Evolutionary conservation across 139 green algal species (phyloP).

Genomic region (Microglena sp.): DNA sequence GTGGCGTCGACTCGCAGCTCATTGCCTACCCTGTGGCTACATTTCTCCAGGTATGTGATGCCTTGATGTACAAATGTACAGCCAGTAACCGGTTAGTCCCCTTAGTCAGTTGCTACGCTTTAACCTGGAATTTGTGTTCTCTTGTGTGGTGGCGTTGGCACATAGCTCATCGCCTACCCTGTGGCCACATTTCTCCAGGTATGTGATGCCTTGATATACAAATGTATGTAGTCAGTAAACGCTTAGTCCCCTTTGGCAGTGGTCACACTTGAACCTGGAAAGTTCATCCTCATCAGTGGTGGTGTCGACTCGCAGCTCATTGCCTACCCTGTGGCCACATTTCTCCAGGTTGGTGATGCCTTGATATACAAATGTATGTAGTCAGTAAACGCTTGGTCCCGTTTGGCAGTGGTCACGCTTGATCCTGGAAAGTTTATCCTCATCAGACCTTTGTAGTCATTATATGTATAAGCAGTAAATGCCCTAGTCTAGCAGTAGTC

Average conservation of each 20-base stretch:
- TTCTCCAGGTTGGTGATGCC: conserved; percentile 22
- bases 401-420: conserved; percentile 11
- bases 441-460: no score
- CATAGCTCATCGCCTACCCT: conserved; percentile 31
- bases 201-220: no score
- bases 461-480: no score
- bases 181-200: conserved; percentile 15
- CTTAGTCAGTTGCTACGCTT: background rate
- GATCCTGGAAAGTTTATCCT: no score
- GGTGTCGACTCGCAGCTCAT: conserved; percentile 47
- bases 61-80: no score
- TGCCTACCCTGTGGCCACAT: conserved; percentile 19
- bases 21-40: conserved; percentile 21
- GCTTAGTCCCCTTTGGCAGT: background rate
- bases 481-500: conserved; percentile 37
- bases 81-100: background rate
- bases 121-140: conserved; percentile 28
- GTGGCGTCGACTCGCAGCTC: conserved; percentile 47
- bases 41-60: no score
- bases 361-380: background rate
- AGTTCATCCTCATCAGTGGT: conserved; percentile 55
- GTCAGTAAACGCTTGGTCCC: background rate
- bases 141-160: conserved; percentile 59
- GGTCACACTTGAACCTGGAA: background rate
- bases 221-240: background rate